Evolutionary conservation across 1,139 yeast species (phyloP), one percentile per base, ranked within the genome.

Genomic region (Scheffersomyces cryptocercus): DNA sequence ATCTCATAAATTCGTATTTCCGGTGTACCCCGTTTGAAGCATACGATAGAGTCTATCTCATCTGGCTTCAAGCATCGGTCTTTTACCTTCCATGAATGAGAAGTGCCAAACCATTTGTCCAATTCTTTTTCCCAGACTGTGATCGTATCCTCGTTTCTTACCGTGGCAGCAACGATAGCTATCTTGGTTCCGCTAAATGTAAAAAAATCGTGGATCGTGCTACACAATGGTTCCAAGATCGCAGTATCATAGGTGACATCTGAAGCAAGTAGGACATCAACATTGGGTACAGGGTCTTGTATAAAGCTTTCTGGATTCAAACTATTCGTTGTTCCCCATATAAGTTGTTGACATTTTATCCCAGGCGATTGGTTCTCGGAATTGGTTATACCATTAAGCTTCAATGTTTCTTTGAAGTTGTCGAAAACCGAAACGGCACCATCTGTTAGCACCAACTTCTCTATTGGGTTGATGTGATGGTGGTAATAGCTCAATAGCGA

Each of bases 161-260:
- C 72, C 0, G 97, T 86, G 2, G 95, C 93, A 0, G 95, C 82
- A 14, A 87, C 71, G n/a, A 77, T 52, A 3, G 79, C 79, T 28
- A 48, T 43, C 8, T 61, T 53, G 20, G 68, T 54, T 4, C 73
- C 72, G 11, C 40, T 29, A 5, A 43, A 46, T 0, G 46, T 48
- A 36, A 79, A 62, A 30, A 74, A 71, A 28, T 70, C 71, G 2
- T 56, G 49, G 1, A 89, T 60, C 9, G 86, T 77, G 3, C 58
- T 49, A 3, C 82, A 74, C 38, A 90, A 68, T n/a, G 65, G 65
- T 0, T 81, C 81, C n/a, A 87, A 72, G 2, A 82, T 70, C 3
- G 77, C 67, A 1, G 79, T 62, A 57, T 91, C 97, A 62, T 88
- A 91, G 0, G 97, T 88, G 28, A 90, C 88, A 61, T 89, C 97